Evolutionary conservation across 2,329 filamentous ascomycete genomes (phyloP).

Genomic region (Raffaelea deltoideospora): DNA sequence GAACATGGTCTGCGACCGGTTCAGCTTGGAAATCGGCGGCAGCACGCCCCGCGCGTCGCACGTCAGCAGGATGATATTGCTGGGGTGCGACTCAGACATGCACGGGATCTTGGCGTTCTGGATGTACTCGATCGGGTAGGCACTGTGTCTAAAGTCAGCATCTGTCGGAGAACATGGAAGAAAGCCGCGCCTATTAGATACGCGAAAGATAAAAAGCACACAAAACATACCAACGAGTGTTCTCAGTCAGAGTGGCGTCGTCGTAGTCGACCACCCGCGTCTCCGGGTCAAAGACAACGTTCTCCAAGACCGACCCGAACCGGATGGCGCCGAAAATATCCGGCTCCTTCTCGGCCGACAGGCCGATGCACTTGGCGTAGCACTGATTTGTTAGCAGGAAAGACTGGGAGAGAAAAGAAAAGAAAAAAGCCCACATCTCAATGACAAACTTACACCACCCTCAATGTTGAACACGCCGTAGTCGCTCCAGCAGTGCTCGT

Average conservation of each 20-base stretch:
- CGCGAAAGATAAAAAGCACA: constrained; percentile 12
- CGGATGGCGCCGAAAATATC: constrained; percentile 94
- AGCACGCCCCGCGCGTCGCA: constrained; percentile 96
- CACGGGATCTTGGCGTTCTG: constrained; percentile 98
- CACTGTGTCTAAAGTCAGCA: constrained; percentile 28
- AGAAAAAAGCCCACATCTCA: neutral
- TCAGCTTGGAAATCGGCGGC: constrained; percentile 93
- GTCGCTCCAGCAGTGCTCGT: constrained; percentile 99
- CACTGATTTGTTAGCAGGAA: constrained; percentile 27
- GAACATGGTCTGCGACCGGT: constrained; percentile 95
- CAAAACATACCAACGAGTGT: constrained; percentile 57
- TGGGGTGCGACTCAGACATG: constrained; percentile 71
- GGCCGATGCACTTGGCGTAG: constrained; percentile 97
- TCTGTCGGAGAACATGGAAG: neutral
- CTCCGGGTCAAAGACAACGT: constrained; percentile 89
- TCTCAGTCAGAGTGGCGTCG: constrained; percentile 87
- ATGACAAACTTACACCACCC: constrained; percentile 46
- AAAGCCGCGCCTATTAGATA: too few species aligned
- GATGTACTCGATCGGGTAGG: constrained; percentile 99
- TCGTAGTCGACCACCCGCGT: constrained; percentile 92
- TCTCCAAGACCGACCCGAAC: constrained; percentile 95
- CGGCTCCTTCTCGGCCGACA: constrained; percentile 96
- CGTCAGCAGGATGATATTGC: constrained; percentile 95
- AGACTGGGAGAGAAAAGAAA: neutral
- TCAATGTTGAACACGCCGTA: constrained; percentile 98